phyloP scores from a whole-genome alignment of 208 protist species.

The Wallacemonas sp. region DNA sequence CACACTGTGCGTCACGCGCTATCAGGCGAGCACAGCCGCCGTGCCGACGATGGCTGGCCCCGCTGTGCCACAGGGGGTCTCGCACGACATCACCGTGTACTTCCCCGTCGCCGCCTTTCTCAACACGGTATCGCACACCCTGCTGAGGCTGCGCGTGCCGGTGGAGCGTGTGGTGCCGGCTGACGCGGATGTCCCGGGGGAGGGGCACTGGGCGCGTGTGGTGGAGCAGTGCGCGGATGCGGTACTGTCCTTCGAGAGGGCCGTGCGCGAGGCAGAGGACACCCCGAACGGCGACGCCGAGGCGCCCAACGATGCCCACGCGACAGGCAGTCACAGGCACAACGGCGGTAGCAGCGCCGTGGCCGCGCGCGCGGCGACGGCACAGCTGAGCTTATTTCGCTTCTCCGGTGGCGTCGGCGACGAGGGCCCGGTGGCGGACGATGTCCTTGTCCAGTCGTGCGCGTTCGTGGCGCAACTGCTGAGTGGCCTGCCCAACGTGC shows the following conservation, averaged over 20 bases:
- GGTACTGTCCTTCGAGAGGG: not conserved
- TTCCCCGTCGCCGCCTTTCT: constrained; percentile 22
- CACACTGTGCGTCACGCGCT: constrained; percentile 33
- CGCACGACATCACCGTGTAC: not conserved
- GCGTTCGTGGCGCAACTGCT: constrained; percentile 60
- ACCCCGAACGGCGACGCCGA: not conserved
- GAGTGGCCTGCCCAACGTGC: constrained; percentile 63
- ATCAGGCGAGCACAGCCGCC: constrained; percentile 11
- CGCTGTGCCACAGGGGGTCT: not conserved
- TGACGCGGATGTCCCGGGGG: constrained; percentile 1
- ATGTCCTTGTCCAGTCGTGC: constrained; percentile 67
- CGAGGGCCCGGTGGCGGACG: constrained; percentile 35
- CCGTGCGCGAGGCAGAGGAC: not conserved
- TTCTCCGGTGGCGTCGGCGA: not conserved
- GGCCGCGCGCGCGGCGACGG: not conserved
- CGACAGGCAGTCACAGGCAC: too few species aligned
- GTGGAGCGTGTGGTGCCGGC: constrained; percentile 24
- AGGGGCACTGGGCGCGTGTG: not conserved
- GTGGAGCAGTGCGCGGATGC: not conserved
- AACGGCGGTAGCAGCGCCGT: constrained; percentile 1
- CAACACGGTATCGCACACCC: constrained; percentile 31
- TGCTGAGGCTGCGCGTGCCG: constrained; percentile 21
- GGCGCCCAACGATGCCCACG: constrained; percentile 10
- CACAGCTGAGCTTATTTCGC: not conserved
- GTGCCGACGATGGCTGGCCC: not conserved